Evolutionary conservation across 805 yeast species (phyloP).

Genomic region (Blastobotrys attinorum): DNA sequence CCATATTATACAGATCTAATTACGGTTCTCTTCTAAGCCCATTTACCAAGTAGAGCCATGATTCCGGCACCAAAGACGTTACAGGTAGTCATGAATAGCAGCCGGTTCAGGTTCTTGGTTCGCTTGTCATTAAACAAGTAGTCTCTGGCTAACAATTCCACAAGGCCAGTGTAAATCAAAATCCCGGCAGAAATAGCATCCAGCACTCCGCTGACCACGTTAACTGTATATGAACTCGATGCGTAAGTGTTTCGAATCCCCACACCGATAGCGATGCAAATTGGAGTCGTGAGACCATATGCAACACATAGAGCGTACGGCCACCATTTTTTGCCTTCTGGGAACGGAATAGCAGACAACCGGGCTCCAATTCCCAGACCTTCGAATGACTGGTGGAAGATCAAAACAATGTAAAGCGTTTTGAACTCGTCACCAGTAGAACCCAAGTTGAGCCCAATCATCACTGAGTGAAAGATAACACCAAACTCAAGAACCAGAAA

Average conservation of each 20-base stretch:
- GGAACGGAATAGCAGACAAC: conserved; percentile 52
- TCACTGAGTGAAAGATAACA: conserved; percentile 64
- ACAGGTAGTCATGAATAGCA: conserved; percentile 34
- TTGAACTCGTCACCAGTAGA: conserved; percentile 56
- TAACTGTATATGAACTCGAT: conserved; percentile 45
- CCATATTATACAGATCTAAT: too few relatives aligned
- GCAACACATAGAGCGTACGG: conserved; percentile 46
- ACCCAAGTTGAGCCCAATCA: conserved; percentile 63
- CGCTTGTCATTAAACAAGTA: conserved; percentile 42
- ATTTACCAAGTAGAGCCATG: conserved; percentile 69
- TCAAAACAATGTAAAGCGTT: conserved; percentile 54
- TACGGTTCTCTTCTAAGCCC: conserved; percentile 66
- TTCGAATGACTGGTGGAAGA: conserved; percentile 73
- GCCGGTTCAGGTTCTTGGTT: conserved; percentile 35
- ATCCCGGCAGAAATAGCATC: conserved; percentile 70
- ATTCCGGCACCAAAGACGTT: conserved; percentile 54
- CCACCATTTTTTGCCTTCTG: conserved; percentile 36
- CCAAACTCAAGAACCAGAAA: conserved; percentile 63
- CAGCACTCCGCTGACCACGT: conserved; percentile 53
- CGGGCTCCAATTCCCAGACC: conserved; percentile 75
- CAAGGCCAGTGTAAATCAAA: conserved; percentile 62
- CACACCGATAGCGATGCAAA: conserved; percentile 65
- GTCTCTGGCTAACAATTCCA: conserved; percentile 69
- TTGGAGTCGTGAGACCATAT: conserved; percentile 57
- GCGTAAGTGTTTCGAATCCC: conserved; percentile 57